Evolutionary conservation across 2,329 filamentous ascomycete genomes (phyloP), one percentile per base, ranked within the genome.

Genomic region (Anisogramma anomala): DNA sequence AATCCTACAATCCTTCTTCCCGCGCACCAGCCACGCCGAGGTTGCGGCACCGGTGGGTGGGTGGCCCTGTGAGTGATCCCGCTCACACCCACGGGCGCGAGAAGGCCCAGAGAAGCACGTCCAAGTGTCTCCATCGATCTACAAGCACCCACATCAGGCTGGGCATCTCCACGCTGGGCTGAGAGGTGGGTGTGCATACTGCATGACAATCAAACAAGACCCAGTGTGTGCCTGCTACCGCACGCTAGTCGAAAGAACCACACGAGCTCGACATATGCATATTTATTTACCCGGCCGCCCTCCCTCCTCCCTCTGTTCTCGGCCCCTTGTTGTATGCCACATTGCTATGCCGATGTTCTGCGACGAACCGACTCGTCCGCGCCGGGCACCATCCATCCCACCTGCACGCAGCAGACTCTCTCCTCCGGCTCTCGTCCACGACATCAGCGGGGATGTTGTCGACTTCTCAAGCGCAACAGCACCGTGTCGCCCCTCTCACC

Each of bases 381-480:
- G n/a, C n/a, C n/a, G n/a, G n/a, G n/a, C n/a, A n/a, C n/a, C n/a
- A n/a, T n/a, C n/a, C n/a, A n/a, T n/a, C n/a, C n/a, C n/a, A n/a
- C n/a, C n/a, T n/a, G n/a, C n/a, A n/a, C n/a, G n/a, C n/a, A n/a
- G n/a, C n/a, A n/a, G n/a, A n/a, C n/a, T n/a, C n/a, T n/a, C n/a
- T n/a, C n/a, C n/a, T n/a, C n/a, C n/a, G n/a, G n/a, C n/a, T n/a
- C n/a, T n/a, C n/a, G n/a, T n/a, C n/a, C n/a, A n/a, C n/a, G n/a
- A n/a, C n/a, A n/a, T 65, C 69, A 70, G 76, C 75, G 72, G 71
- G 70, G 63, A 65, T 69, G 63, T 56, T 68, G 65, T 58, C 67
- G 56, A 61, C 57, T 51, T 53, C 67, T 59, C 68, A 73, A 55
- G 60, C 67, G 57, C 64, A 65, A 55, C 66, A 63, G 56, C 67